Conservation (phyloP, 306 rosid species). For the Trifolium subterraneum region DNA sequence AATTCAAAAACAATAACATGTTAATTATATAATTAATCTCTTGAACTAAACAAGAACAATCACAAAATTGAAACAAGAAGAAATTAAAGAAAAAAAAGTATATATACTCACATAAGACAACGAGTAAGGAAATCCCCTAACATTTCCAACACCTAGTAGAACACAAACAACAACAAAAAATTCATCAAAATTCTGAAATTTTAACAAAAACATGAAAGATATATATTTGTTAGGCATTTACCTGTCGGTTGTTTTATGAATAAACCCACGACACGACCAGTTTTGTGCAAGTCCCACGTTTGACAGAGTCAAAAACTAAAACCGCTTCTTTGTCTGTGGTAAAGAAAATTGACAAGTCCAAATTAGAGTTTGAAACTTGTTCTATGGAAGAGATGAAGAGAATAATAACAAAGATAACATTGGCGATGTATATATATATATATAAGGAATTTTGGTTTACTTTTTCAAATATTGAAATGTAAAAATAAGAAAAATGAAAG, state of each 20-base stretch:
- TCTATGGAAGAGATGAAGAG: constrained; percentile 32
- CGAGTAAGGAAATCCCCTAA: constrained; percentile 78
- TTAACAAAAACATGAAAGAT: not conserved
- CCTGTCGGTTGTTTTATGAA: constrained; percentile 30
- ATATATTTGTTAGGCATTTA: not conserved
- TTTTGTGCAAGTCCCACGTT: constrained; percentile 1
- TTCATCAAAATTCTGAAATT: not conserved
- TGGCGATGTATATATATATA: not conserved
- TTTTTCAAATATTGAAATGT: constrained; percentile 2
- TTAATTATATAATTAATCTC: not conserved
- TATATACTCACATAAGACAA: constrained; percentile 69
- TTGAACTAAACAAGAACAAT: not conserved
- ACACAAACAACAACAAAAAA: not conserved
- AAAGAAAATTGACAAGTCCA: constrained; percentile 17
- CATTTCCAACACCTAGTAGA: constrained; percentile 47
- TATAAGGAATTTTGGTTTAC: constrained; percentile 9
- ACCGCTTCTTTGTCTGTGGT: constrained; percentile 33
- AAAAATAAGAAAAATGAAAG: not conserved
- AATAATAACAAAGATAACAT: not conserved
- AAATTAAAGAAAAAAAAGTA: not conserved
- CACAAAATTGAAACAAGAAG: not conserved
- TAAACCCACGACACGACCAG: not conserved
- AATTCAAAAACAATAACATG: constrained; percentile 4
- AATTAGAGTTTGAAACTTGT: constrained; percentile 2
- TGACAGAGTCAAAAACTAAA: constrained; percentile 36